Base-by-base conservation (phyloP, 805 yeast species). In the Nakazawaea populi region DNA sequence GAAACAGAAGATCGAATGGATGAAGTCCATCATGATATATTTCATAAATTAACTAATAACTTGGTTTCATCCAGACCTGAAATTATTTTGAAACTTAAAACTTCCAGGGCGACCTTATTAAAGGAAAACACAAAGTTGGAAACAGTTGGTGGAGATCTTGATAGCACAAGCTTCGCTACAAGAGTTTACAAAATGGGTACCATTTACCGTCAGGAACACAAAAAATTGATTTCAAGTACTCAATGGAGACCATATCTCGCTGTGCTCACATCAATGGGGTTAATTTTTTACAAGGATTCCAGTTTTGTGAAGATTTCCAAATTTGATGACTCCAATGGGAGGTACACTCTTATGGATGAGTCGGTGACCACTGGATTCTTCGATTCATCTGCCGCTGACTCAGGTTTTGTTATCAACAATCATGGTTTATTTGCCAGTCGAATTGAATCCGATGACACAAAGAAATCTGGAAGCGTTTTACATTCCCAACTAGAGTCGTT, bases 241-340 rank as follows among this genome's bases (percentile, higher is more conserved):
- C 51, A 61, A 2, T 76, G 81, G 82, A 75, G 65, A 51, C 69
- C 66, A 36, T 72, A 72, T 49, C 73, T 65, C 56, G 79, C 74
- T 28, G 60, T 79, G n/a, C 58, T 79, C 44, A 79, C 84, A 0
- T 64, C 77, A 0, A 69, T 75, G 53, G 83, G 83, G 1, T 55
- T 79, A 24, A 63, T 77, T 11, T 62, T 79, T 32, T 79, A 72
- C 59, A 76, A 73, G 40, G 68, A 66, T 44, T 55, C 69, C 43
- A 66, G 68, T 29, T 66, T 61, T 28, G 63, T 73, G 51, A 63
- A 60, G 49, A 62, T 67, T 6, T 8, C 30, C 65, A 56, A 51
- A n/a, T 58, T 58, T 49, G 52, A 56, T 9, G 54, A 57, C 8
- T 40, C 40, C 1, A 29, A 42, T 1, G 47, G 28, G 7, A 37